Evolutionary conservation across 148 eudicot species (phyloP).

Genomic region (Fallopia convolvulus): DNA sequence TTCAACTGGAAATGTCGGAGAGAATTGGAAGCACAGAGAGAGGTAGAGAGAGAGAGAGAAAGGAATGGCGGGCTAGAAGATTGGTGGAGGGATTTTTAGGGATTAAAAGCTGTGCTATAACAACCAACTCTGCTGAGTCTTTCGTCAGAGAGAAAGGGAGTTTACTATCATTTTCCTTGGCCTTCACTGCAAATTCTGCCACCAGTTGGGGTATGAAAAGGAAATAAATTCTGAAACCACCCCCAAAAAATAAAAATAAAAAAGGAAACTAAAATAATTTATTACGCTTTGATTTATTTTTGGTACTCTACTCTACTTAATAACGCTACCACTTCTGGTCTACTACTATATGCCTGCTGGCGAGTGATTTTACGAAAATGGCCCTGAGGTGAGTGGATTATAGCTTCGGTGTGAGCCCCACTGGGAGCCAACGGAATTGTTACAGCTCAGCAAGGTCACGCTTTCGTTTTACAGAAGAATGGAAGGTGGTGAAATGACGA

Average conservation of each 20-base stretch:
- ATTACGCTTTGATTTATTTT: neutral
- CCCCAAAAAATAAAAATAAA: neutral
- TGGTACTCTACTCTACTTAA: neutral
- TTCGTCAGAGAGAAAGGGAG: conserved; percentile 17
- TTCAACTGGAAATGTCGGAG: conserved; percentile 7
- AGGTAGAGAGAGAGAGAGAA: conserved; percentile 7
- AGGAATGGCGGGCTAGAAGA: conserved; percentile 9
- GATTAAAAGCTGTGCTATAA: conserved; percentile 26
- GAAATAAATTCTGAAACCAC: neutral
- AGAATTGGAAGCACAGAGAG: neutral
- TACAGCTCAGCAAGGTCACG: conserved; percentile 3
- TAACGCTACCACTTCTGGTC: neutral
- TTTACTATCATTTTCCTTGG: conserved; percentile 10
- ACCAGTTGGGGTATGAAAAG: neutral
- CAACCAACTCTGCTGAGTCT: conserved; percentile 12
- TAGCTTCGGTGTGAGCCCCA: neutral
- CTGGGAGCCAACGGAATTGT: neutral
- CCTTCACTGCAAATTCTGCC: conserved; percentile 13
- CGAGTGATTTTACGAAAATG: neutral
- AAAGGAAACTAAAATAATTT: neutral
- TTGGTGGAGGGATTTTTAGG: conserved; percentile 10
- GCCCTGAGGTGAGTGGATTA: neutral
- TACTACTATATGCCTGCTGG: neutral
- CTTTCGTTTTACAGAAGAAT: neutral
- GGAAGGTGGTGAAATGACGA: neutral